Evolutionary conservation across 1,284 basidiomycete genomes (phyloP), one percentile per base, ranked within the genome.

Genomic region (Anthracocystis panici-leucophaei): DNA sequence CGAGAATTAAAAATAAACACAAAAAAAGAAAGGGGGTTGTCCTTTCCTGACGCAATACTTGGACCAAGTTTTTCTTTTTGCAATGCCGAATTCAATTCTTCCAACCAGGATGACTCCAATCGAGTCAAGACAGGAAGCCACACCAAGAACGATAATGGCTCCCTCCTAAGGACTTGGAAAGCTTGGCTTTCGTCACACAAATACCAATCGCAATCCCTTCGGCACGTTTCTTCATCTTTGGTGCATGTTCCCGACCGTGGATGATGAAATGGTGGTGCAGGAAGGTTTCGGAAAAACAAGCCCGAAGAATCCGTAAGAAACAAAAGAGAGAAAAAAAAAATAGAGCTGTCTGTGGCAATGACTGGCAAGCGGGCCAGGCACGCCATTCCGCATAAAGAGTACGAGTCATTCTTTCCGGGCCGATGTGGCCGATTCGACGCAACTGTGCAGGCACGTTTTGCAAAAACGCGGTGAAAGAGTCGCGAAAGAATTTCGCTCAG

Each of bases 331-430:
- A 20, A 12, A 25, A 29, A 27, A 29, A 48, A 48, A 31, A 33
- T 38, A 38, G 45, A 27, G 23, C 23, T 50, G 51, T 53, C 18
- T 40, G 23, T 46, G 51, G 23, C 35, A 25, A 38, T 41, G 23
- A 25, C 9, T 25, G 38, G 41, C 48, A 31, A n/a, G 23, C 52
- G 40, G 52, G 27, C 40, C 52, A 54, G 52, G 52, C 52, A 54
- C 52, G 52, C 52, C 38, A 52, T 52, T 35, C 18, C 25, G 40
- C 27, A 54, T 42, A n/a, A 29, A 54, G 2, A 18, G 5, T 29
- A 27, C 52, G 52, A 54, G 52, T 54, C 52, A 54, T 54, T 21
- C 33, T 25, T 50, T n/a, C n/a, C 29, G 8, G 27, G 25, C 27
- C 27, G 46, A 48, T 6, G 16, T 29, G 27, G 46, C 46, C 46